Evolutionary conservation across 257 asterid species (phyloP).

Genomic region (Gentiana dahurica): DNA sequence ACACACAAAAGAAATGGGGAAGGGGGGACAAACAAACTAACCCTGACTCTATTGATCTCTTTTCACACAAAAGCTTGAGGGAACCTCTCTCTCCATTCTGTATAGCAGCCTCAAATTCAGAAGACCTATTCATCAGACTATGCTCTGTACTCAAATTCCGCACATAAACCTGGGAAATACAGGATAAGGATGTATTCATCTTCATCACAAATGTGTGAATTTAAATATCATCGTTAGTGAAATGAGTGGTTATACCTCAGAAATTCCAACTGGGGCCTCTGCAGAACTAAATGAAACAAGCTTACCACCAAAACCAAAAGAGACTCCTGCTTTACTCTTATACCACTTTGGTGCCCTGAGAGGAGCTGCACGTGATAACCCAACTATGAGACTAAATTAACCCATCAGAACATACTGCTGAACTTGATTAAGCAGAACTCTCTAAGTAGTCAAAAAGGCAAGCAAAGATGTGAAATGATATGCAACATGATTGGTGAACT

Average conservation of each 20-base stretch:
- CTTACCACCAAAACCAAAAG: conserved; percentile 98
- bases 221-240: conserved; percentile 3
- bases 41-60: conserved; percentile 82
- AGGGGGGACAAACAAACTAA: background rate
- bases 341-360: conserved; percentile 97
- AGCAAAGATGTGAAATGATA: too few relatives aligned
- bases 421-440: background rate
- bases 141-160: conserved; percentile 64
- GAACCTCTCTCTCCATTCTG: conserved; percentile 79
- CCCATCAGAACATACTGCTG: background rate
- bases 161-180: conserved; percentile 57
- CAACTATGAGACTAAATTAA: conserved; percentile 11
- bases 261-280: conserved; percentile 46
- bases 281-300: conserved; percentile 73
- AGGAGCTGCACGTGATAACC: conserved; percentile 40
- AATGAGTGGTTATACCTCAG: conserved; percentile 49
- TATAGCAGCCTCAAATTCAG: conserved; percentile 77
- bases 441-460: background rate
- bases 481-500: too few relatives aligned
- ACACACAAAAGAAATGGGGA: background rate
- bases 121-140: conserved; percentile 66
- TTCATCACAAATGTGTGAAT: conserved; percentile 3
- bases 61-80: conserved; percentile 69
- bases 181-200: background rate
- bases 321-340: conserved; percentile 83